These are phyloP conservation scores for Globisporangium nodosum DNA, from an alignment of 352 stramenopile species.

Conservation along the genomic window DNA sequence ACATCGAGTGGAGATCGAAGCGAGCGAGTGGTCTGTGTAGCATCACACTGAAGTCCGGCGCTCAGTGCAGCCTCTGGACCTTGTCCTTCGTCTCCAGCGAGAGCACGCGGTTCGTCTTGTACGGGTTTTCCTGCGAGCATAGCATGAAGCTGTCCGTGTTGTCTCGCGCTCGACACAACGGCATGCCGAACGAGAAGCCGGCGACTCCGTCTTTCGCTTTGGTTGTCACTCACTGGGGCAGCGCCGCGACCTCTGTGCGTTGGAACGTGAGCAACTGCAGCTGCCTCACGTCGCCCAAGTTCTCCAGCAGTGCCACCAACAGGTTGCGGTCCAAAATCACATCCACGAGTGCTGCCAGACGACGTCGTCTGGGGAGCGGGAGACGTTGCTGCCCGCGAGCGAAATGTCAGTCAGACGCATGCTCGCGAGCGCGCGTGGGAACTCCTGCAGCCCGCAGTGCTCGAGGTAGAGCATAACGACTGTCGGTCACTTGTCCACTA, in stretches of 20 bases:
- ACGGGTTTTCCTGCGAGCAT: background rate
- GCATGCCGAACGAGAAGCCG: background rate
- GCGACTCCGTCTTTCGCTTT: background rate
- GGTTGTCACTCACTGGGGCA: conserved; percentile 3
- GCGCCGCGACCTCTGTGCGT: background rate
- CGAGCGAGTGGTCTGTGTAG: background rate
- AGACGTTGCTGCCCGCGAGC: conserved; percentile 27
- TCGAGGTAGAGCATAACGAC: conserved; percentile 28
- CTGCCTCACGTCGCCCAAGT: background rate
- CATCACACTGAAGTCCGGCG: background rate
- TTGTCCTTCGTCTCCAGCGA: conserved; percentile 3
- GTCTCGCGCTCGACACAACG: background rate
- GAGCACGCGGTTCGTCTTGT: conserved; percentile 1
- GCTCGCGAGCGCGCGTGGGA: conserved; percentile 11
- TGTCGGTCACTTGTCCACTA: conserved; percentile 17
- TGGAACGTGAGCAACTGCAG: conserved; percentile 2
- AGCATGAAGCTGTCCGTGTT: background rate
- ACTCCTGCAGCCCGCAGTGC: conserved; percentile 18
- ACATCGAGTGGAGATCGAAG: too few relatives aligned
- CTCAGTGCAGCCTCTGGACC: background rate
- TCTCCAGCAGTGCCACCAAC: conserved; percentile 8
- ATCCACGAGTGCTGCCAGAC: conserved; percentile 12
- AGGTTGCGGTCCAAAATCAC: conserved; percentile 27
- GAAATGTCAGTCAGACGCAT: conserved; percentile 23
- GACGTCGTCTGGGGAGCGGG: conserved; percentile 12